Evolutionary conservation across 78 protist genomes (phyloP).

Genomic region (Andalucia godoyi): DNA sequence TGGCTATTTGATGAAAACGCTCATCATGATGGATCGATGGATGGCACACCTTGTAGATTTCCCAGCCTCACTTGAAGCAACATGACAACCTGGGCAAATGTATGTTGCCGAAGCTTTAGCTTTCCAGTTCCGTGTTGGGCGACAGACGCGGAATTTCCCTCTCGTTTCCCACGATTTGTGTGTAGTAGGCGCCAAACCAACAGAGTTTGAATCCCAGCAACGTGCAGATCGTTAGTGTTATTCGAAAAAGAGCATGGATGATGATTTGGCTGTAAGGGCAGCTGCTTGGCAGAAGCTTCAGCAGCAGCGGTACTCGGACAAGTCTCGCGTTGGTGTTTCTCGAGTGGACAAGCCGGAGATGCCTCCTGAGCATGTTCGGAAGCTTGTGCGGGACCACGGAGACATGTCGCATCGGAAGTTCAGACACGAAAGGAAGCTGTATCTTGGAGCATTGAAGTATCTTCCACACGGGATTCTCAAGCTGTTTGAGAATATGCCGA

Average conservation of each 20-base stretch:
- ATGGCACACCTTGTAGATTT: too few species aligned
- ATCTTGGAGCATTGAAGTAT: constrained; percentile 96
- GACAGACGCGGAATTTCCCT: too few species aligned
- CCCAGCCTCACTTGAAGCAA: too few species aligned
- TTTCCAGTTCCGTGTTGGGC: too few species aligned
- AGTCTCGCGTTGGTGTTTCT: not conserved
- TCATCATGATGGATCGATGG: too few species aligned
- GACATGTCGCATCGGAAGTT: constrained; percentile 91
- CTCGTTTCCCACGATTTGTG: too few species aligned
- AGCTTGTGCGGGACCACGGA: constrained; percentile 96
- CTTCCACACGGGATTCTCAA: constrained; percentile 96
- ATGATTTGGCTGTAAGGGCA: not conserved
- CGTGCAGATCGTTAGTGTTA: too few species aligned
- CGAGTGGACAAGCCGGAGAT: constrained; percentile 34
- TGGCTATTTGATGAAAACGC: too few species aligned
- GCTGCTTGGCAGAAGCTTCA: constrained; percentile 3
- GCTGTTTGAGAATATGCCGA: constrained; percentile 98
- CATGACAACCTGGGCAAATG: too few species aligned
- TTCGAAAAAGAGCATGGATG: not conserved
- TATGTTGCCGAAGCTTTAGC: too few species aligned
- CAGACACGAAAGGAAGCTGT: constrained; percentile 92
- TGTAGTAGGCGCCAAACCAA: too few species aligned
- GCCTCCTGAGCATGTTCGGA: constrained; percentile 97
- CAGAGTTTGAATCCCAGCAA: not conserved
- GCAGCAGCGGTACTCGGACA: not conserved